A percentile compares a stretch with the other conserved stretches of the same genome.
Conservation (phyloP, 2,329 filamentous ascomycete species). For the Colletotrichum scovillei region DNA sequence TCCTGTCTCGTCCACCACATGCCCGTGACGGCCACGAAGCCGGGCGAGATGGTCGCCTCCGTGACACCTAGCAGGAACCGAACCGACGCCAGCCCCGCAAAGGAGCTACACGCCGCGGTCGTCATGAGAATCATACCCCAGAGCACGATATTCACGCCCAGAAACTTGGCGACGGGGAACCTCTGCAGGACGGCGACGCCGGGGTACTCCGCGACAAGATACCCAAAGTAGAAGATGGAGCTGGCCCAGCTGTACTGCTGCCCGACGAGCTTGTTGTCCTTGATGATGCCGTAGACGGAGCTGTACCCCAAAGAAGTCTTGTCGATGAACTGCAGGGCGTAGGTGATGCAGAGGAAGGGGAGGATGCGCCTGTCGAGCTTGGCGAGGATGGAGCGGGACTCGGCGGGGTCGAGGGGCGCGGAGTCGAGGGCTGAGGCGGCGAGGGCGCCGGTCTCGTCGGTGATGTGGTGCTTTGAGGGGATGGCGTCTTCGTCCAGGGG, state of each 20-base stretch:
- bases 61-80: conserved; percentile 51
- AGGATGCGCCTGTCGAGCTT: conserved; percentile 26
- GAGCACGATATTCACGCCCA: conserved; percentile 42
- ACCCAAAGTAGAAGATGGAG: conserved; percentile 49
- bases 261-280: conserved; percentile 43
- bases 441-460: conserved; percentile 25
- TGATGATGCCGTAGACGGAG: conserved; percentile 44
- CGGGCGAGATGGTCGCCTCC: conserved; percentile 47
- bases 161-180: conserved; percentile 43
- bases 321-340: conserved; percentile 47
- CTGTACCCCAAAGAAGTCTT: conserved; percentile 40
- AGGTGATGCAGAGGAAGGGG: conserved; percentile 42
- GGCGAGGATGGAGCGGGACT: conserved; percentile 12
- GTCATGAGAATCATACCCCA: conserved; percentile 47
- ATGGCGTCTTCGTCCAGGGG: conserved; percentile 10
- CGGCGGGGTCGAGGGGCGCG: neutral
- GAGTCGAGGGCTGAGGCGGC: conserved; percentile 27
- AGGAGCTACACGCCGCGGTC: conserved; percentile 46
- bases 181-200: conserved; percentile 44
- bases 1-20: conserved; percentile 53
- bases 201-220: conserved; percentile 45
- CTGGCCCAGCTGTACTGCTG: conserved; percentile 45
- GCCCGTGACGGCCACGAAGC: conserved; percentile 50
- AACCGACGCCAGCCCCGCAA: conserved; percentile 45
- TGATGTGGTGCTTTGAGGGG: conserved; percentile 24